Evolutionary conservation across 129 eudicot genomes (phyloP).

Genomic region (Mikania micrantha): DNA sequence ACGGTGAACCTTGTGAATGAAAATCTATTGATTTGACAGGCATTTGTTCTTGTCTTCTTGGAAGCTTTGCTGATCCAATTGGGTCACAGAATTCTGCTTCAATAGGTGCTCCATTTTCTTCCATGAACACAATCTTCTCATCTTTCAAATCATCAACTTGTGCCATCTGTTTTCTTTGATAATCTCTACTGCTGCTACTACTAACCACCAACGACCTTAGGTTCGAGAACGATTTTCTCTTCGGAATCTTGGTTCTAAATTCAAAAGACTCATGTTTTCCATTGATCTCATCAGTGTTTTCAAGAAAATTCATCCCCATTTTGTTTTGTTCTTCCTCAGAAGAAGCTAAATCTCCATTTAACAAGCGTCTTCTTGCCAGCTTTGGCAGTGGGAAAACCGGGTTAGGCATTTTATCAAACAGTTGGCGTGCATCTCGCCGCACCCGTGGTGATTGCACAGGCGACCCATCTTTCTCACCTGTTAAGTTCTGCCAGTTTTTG

Average conservation of each 20-base stretch:
- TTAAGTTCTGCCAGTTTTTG: conserved; percentile 51
- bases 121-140: conserved; percentile 9
- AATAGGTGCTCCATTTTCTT: conserved; percentile 14
- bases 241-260: conserved; percentile 16
- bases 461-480: conserved; percentile 40
- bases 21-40: conserved; percentile 1
- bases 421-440: conserved; percentile 24
- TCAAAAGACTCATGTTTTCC: background rate
- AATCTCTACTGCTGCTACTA: conserved; percentile 20
- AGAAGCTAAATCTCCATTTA: conserved; percentile 11
- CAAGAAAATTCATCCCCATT: conserved; percentile 11
- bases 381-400: conserved; percentile 30
- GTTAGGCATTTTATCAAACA: conserved; percentile 32
- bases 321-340: conserved; percentile 5
- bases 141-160: conserved; percentile 20
- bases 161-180: conserved; percentile 10
- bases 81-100: conserved; percentile 13
- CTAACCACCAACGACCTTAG: conserved; percentile 42
- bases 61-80: conserved; percentile 24
- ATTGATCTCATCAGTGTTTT: background rate
- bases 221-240: conserved; percentile 17
- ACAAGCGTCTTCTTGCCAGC: conserved; percentile 19
- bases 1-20: conserved; percentile 26
- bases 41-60: conserved; percentile 20
- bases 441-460: conserved; percentile 21